These are phyloP conservation scores for Pseudocercospora vitis DNA, from an alignment of 2,329 filamentous ascomycete genomes.

Conservation along the genomic window DNA sequence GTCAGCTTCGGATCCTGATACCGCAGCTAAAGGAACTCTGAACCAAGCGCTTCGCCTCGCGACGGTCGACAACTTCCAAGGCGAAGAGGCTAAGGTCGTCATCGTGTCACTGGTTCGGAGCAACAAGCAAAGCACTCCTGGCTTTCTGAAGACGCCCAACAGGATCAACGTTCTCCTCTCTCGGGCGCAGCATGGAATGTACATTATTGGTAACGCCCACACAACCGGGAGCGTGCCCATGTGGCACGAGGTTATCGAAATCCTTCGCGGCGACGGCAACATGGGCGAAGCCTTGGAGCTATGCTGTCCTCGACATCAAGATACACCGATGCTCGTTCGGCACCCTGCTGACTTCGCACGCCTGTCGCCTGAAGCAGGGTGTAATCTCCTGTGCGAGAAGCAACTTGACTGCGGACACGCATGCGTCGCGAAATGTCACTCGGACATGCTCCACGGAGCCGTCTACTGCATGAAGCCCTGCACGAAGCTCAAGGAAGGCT, in stretches of 20 bases:
- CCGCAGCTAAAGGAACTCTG: slow-evolving; percentile 14
- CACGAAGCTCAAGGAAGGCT: slow-evolving; percentile 38
- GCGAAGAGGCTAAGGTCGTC: slow-evolving; percentile 71
- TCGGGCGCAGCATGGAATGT: slow-evolving; percentile 69
- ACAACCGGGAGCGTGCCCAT: slow-evolving; percentile 60
- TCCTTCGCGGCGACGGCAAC: slow-evolving; percentile 50
- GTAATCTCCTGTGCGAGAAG: slow-evolving; percentile 50
- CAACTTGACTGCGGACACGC: slow-evolving; percentile 49
- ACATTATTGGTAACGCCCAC: slow-evolving; percentile 58
- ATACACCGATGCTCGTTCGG: slow-evolving; percentile 52
- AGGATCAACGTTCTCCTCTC: slow-evolving; percentile 69
- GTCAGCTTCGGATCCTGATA: too few species aligned
- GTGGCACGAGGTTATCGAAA: slow-evolving; percentile 61
- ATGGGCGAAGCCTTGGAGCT: slow-evolving; percentile 56
- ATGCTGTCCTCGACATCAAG: slow-evolving; percentile 61
- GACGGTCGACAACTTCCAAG: slow-evolving; percentile 69
- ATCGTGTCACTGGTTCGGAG: slow-evolving; percentile 71
- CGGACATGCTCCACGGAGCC: slow-evolving; percentile 44
- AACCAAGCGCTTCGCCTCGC: slow-evolving; percentile 18
- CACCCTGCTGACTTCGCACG: slow-evolving; percentile 59
- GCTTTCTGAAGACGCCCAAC: slow-evolving; percentile 67
- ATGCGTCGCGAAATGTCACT: slow-evolving; percentile 49
- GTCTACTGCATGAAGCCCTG: slow-evolving; percentile 47
- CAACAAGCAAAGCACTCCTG: slow-evolving; percentile 57
- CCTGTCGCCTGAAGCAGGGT: slow-evolving; percentile 63